Conservation (phyloP, 2,329 filamentous ascomycete species). For the Coniochaeta sp. region DNA sequence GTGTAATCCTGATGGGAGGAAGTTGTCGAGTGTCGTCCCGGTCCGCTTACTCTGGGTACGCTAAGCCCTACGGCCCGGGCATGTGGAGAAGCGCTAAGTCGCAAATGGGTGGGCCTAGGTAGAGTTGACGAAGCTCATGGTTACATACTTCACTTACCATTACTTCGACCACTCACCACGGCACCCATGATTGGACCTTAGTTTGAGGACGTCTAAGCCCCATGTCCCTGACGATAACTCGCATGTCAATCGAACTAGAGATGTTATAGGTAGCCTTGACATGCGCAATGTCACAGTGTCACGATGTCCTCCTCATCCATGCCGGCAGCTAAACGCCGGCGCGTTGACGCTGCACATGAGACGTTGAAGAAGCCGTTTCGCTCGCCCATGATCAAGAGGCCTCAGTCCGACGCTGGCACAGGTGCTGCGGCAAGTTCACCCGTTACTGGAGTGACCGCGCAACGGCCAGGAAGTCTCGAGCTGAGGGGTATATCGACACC, state of each 20-base stretch:
- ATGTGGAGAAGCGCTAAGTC: too few species aligned
- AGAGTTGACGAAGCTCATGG: too few species aligned
- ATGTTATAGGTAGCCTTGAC: neutral
- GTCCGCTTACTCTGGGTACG: too few species aligned
- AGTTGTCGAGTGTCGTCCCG: too few species aligned
- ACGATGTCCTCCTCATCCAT: conserved; percentile 1
- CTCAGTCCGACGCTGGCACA: neutral
- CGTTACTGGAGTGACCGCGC: neutral
- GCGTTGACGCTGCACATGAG: conserved; percentile 48
- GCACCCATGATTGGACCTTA: too few species aligned
- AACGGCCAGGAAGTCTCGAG: neutral
- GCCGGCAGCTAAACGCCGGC: conserved; percentile 54
- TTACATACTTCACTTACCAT: too few species aligned
- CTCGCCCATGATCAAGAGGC: conserved; percentile 40
- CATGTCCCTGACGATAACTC: neutral
- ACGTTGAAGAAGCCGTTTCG: conserved; percentile 65
- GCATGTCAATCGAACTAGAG: neutral
- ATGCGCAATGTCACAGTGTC: neutral
- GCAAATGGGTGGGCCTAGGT: too few species aligned
- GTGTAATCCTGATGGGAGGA: too few species aligned
- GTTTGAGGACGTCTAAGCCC: too few species aligned
- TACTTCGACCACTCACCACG: too few species aligned
- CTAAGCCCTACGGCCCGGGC: too few species aligned
- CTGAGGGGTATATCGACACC: neutral
- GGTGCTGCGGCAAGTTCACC: neutral